These are phyloP conservation scores for Huntiella decipiens DNA, from an alignment of 2,329 filamentous ascomycete genomes.

Conservation along the genomic window DNA sequence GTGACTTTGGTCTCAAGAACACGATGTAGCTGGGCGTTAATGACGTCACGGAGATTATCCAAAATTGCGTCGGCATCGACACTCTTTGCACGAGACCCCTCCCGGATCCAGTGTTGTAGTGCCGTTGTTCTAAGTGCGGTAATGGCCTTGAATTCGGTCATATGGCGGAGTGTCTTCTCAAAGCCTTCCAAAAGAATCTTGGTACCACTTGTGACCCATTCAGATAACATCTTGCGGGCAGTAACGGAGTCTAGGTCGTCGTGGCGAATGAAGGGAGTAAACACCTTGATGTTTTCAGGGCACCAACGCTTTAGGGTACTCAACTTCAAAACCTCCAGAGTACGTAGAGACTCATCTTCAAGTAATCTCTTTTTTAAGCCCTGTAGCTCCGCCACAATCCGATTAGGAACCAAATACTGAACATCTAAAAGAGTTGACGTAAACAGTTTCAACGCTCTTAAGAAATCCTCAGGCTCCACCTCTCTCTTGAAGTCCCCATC, in stretches of 20 bases:
- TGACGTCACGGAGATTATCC: slow-evolving; percentile 44
- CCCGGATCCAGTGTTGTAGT: slow-evolving; percentile 56
- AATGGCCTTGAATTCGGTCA: slow-evolving; percentile 48
- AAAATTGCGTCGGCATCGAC: slow-evolving; percentile 51
- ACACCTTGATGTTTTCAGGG: slow-evolving; percentile 62
- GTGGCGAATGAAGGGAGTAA: slow-evolving; percentile 72
- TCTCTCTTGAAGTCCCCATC: slow-evolving; percentile 22
- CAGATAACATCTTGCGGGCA: slow-evolving; percentile 38
- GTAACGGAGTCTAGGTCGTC: slow-evolving; percentile 49
- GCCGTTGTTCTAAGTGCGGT: slow-evolving; percentile 50
- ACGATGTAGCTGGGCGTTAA: slow-evolving; percentile 47
- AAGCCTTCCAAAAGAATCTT: slow-evolving; percentile 43
- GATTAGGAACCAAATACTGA: slow-evolving; percentile 53
- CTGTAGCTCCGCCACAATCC: slow-evolving; percentile 49
- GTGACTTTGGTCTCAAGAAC: slow-evolving; percentile 45
- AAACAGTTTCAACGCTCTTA: slow-evolving; percentile 52
- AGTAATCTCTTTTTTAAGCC: slow-evolving; percentile 55
- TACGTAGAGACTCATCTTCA: slow-evolving; percentile 46
- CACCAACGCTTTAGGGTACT: slow-evolving; percentile 68
- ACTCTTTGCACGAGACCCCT: slow-evolving; percentile 43
- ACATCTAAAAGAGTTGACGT: slow-evolving; percentile 60
- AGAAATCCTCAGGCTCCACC: slow-evolving; percentile 28
- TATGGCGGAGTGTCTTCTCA: slow-evolving; percentile 35
- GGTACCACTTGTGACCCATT: slow-evolving; percentile 45
- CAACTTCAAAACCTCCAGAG: slow-evolving; percentile 51